Conservation (phyloP, 352 stramenopile genomes). For the Pythium utonaiense region DNA sequence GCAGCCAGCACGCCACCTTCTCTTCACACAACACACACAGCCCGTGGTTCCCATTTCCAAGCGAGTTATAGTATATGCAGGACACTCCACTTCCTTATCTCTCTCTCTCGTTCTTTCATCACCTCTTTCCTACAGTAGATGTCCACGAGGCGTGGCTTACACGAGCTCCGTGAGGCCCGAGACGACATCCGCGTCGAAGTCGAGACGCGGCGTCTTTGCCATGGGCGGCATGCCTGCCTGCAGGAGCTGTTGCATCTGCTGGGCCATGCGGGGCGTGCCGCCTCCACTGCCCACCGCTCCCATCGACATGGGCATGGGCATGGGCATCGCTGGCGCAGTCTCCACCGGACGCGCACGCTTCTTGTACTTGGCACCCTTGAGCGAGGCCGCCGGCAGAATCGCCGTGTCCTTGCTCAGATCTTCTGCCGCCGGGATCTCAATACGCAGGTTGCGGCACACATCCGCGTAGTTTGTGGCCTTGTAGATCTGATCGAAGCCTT, state of each 20-base stretch:
- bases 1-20: no score
- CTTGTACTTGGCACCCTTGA: constrained; percentile 56
- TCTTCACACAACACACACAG: not conserved
- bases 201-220: constrained; percentile 48
- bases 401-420: constrained; percentile 70
- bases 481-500: constrained; percentile 71
- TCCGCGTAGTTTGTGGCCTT: constrained; percentile 58
- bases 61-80: not conserved
- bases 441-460: constrained; percentile 56
- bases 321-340: not conserved
- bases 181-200: constrained; percentile 63
- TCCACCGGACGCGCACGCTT: constrained; percentile 42
- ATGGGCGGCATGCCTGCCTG: constrained; percentile 18
- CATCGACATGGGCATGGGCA: not conserved
- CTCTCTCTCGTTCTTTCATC: no score
- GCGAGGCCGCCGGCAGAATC: constrained; percentile 44
- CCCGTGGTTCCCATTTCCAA: not conserved
- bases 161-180: constrained; percentile 56
- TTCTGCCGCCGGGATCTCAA: constrained; percentile 70
- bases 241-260: not conserved
- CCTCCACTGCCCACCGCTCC: not conserved
- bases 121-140: no score
- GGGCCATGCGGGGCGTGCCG: not conserved
- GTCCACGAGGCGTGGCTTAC: constrained; percentile 14
- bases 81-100: not conserved